Evolutionary conservation across 208 protist species (phyloP).

Genomic region (Spongospora subterranea): DNA sequence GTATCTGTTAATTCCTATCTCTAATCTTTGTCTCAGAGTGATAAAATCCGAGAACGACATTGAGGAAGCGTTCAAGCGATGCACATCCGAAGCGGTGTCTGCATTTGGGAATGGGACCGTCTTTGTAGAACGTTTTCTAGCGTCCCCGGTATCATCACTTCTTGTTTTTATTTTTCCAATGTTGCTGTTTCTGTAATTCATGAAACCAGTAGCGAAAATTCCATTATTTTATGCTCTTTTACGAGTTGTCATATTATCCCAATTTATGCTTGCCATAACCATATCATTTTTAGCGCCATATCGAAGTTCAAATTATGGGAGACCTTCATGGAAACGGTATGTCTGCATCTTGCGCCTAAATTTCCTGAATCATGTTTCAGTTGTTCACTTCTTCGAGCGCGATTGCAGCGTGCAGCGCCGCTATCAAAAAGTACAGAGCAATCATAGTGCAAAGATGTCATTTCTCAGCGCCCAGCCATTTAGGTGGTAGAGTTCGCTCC

Average conservation of each 20-base stretch:
- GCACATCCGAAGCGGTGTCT: conserved; percentile 68
- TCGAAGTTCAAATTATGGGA: conserved; percentile 64
- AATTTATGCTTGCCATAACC: background rate
- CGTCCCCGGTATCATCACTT: background rate
- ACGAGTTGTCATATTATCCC: background rate
- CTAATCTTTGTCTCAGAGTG: conserved; percentile 39
- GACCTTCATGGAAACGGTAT: conserved; percentile 50
- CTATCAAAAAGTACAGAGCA: conserved; percentile 23
- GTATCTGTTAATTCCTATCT: background rate
- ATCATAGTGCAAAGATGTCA: background rate
- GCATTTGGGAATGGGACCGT: conserved; percentile 70
- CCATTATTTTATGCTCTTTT: background rate
- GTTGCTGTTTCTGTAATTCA: background rate
- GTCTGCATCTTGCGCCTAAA: background rate
- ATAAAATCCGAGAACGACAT: conserved; percentile 64
- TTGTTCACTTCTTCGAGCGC: conserved; percentile 74
- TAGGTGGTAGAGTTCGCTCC: conserved; percentile 74
- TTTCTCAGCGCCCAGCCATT: background rate
- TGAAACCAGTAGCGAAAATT: too few species aligned
- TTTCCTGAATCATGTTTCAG: conserved; percentile 69
- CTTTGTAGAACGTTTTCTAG: conserved; percentile 71
- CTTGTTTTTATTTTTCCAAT: background rate
- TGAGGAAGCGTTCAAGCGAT: conserved; percentile 65
- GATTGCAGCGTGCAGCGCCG: conserved; percentile 76
- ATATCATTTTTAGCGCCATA: conserved; percentile 43